These are phyloP conservation scores for Metschnikowia lochheadii DNA, from an alignment of 805 yeast species.

Conservation along the genomic window DNA sequence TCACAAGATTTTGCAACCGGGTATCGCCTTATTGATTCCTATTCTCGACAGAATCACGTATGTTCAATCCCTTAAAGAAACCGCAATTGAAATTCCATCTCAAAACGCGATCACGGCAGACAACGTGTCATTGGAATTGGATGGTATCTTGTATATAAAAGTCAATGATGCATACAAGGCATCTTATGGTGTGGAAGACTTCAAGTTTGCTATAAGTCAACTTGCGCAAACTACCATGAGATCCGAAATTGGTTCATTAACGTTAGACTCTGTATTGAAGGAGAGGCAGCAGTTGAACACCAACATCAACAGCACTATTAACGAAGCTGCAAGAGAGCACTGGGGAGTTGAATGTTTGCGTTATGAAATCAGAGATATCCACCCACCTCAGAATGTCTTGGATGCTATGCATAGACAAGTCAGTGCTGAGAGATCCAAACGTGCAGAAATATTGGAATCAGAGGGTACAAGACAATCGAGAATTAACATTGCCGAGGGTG, in stretches of 20 bases:
- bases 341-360: slow-evolving; percentile 86
- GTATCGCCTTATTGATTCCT: slow-evolving; percentile 70
- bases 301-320: slow-evolving; percentile 73
- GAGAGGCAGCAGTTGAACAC: slow-evolving; percentile 71
- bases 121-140: slow-evolving; percentile 79
- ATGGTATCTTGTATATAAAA: slow-evolving; percentile 75
- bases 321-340: slow-evolving; percentile 71
- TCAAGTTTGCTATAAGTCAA: slow-evolving; percentile 79
- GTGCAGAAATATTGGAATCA: slow-evolving; percentile 65
- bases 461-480: slow-evolving; percentile 63
- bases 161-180: slow-evolving; percentile 83
- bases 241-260: slow-evolving; percentile 79
- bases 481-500: slow-evolving; percentile 70
- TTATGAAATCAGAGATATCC: slow-evolving; percentile 83
- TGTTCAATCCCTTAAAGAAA: slow-evolving; percentile 78
- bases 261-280: slow-evolving; percentile 71
- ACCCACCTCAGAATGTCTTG: slow-evolving; percentile 79
- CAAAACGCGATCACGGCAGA: slow-evolving; percentile 85
- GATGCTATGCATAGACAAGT: slow-evolving; percentile 93
- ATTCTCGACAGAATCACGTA: slow-evolving; percentile 71
- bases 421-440: slow-evolving; percentile 78
- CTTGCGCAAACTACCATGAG: slow-evolving; percentile 90
- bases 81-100: slow-evolving; percentile 79
- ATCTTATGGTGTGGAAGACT: slow-evolving; percentile 83
- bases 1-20: slow-evolving; percentile 63